Conservation (phyloP, 1,139 yeast genomes). For the Protomyces inundatus region DNA sequence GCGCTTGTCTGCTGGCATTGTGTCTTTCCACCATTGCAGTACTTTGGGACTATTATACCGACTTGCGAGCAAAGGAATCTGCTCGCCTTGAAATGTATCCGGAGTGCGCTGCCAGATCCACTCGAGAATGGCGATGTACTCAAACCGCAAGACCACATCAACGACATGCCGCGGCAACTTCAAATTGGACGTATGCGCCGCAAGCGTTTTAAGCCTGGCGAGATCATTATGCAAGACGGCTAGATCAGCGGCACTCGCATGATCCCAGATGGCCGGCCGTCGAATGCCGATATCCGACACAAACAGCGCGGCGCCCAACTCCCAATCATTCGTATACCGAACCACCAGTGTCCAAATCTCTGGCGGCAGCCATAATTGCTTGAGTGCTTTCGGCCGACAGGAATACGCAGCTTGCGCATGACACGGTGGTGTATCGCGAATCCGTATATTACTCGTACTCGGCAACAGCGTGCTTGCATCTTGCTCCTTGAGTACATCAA, state of each 20-base stretch:
- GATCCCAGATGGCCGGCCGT: slow-evolving; percentile 18
- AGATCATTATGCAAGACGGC: slow-evolving; percentile 21
- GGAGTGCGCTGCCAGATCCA: slow-evolving; percentile 10
- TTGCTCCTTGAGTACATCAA: slow-evolving; percentile 7
- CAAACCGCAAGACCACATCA: slow-evolving; percentile 21
- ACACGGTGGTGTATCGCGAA: not conserved
- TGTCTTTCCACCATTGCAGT: slow-evolving; percentile 22
- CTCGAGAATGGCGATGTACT: slow-evolving; percentile 14
- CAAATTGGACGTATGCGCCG: not conserved
- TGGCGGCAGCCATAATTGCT: slow-evolving; percentile 2
- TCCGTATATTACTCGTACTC: not conserved
- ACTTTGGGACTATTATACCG: slow-evolving; percentile 22
- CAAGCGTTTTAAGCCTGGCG: not conserved
- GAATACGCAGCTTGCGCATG: not conserved
- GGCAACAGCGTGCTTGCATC: not conserved
- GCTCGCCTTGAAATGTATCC: slow-evolving; percentile 4
- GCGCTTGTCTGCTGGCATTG: not conserved
- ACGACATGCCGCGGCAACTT: slow-evolving; percentile 19
- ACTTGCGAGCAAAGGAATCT: slow-evolving; percentile 15
- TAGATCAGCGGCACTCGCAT: slow-evolving; percentile 6
- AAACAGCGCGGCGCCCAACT: slow-evolving; percentile 18
- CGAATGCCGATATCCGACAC: slow-evolving; percentile 16
- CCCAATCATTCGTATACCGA: slow-evolving; percentile 21
- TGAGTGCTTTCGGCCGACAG: not conserved
- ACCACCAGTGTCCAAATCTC: slow-evolving; percentile 16